Percentiles rank a stretch among this genome's conserved stretches.
Conservation (phyloP, 2,329 filamentous ascomycete genomes). For the Parafenestella ontariensis region DNA sequence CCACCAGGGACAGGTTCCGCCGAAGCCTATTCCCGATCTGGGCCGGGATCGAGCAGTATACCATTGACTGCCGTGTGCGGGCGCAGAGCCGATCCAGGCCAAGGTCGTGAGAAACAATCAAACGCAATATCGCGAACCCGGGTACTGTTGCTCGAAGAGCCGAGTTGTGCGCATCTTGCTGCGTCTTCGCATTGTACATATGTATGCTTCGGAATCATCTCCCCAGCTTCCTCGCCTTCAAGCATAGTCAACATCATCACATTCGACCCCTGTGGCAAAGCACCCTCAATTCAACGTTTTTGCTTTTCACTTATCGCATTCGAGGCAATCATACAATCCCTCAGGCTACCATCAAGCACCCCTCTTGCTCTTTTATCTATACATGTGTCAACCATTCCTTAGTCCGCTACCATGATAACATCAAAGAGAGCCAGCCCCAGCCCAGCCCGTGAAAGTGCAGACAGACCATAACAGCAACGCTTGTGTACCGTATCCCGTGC, state of each 20-base stretch:
- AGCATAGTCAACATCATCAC: too few relatives aligned
- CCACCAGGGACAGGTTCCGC: conserved; percentile 2
- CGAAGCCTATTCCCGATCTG: conserved; percentile 6
- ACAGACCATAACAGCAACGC: conserved; percentile 16
- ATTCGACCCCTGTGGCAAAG: too few relatives aligned
- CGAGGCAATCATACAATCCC: conserved; percentile 6
- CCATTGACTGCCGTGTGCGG: conserved; percentile 22
- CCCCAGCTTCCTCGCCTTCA: too few relatives aligned
- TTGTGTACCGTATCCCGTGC: conserved; percentile 14
- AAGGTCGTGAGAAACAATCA: conserved; percentile 1
- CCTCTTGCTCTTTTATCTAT: conserved; percentile 14
- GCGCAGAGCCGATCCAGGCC: conserved; percentile 22
- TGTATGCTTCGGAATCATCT: neutral
- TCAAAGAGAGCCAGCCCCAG: conserved; percentile 20
- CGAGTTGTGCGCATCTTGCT: neutral
- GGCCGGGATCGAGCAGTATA: conserved; percentile 3
- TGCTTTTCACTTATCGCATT: conserved; percentile 10
- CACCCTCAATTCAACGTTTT: conserved; percentile 5
- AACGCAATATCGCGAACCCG: conserved; percentile 1
- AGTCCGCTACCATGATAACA: conserved; percentile 9
- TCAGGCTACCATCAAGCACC: neutral
- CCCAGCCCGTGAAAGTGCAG: conserved; percentile 14
- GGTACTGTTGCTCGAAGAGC: conserved; percentile 4
- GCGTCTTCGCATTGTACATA: neutral
- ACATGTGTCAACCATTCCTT: conserved; percentile 6